These are phyloP conservation scores for Phenoliferia sp. DNA, from an alignment of 1,284 basidiomycete genomes.

Conservation along the genomic window DNA sequence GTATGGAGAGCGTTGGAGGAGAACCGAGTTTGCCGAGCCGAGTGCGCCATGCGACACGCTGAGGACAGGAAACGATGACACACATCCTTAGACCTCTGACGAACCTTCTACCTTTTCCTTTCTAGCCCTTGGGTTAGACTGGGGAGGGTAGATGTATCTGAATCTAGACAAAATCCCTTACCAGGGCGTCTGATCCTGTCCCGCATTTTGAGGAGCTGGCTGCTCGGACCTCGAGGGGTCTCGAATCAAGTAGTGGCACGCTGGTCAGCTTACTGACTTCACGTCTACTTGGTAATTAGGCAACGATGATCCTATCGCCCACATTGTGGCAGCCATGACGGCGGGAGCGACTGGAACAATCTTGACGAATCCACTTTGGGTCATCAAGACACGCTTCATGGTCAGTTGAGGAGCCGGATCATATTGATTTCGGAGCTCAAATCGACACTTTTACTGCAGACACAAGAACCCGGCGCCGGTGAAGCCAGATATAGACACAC, in stretches of 20 bases:
- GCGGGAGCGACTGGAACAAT: slow-evolving; percentile 86
- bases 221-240: not conserved
- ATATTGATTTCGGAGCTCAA: not conserved
- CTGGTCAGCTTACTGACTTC: not conserved
- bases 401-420: slow-evolving; percentile 49
- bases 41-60: no score
- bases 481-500: slow-evolving; percentile 79
- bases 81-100: slow-evolving; percentile 36
- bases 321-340: slow-evolving; percentile 86
- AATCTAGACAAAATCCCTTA: slow-evolving; percentile 30
- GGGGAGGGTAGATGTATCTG: slow-evolving; percentile 22
- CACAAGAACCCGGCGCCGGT: not conserved
- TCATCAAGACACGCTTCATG: slow-evolving; percentile 97
- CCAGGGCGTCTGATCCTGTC: slow-evolving; percentile 33
- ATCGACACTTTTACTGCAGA: not conserved
- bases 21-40: no score
- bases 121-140: not conserved
- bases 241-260: not conserved
- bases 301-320: slow-evolving; percentile 47
- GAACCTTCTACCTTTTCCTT: slow-evolving; percentile 26
- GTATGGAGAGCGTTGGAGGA: no score
- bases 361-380: slow-evolving; percentile 90
- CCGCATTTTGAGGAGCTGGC: no score
- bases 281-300: slow-evolving; percentile 7
- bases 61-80: slow-evolving; percentile 22